A percentile compares a stretch with the other conserved stretches of the same genome.
Evolutionary conservation across 2,329 filamentous ascomycete genomes (phyloP).

Genomic region (Talaromyces funiculosus): DNA sequence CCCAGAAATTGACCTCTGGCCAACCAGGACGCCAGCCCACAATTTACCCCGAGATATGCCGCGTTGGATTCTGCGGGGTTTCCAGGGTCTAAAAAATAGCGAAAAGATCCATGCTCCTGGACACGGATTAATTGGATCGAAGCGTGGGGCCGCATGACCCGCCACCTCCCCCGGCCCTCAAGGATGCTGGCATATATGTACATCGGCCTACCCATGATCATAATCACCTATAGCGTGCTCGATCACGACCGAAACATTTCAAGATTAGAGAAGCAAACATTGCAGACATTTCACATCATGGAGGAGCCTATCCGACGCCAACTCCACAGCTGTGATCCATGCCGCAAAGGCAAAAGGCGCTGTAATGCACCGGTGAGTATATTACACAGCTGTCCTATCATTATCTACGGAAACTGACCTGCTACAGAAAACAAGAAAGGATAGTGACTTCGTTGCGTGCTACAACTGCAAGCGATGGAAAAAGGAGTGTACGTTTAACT

Average conservation of each 20-base stretch:
- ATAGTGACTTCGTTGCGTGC: conserved; percentile 24
- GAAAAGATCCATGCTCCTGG: background rate
- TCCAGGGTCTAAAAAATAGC: too few relatives aligned
- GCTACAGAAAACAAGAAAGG: conserved; percentile 16
- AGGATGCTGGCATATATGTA: too few relatives aligned
- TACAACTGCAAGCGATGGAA: conserved; percentile 42
- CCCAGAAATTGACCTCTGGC: background rate
- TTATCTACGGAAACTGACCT: background rate
- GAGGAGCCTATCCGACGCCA: conserved; percentile 1
- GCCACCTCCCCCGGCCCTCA: background rate
- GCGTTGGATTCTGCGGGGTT: background rate
- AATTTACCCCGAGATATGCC: background rate
- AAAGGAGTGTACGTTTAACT: conserved; percentile 43
- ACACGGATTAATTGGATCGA: background rate
- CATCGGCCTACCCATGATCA: too few relatives aligned
- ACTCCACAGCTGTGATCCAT: conserved; percentile 9
- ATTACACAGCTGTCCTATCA: background rate
- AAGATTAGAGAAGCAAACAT: background rate
- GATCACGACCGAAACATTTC: too few relatives aligned
- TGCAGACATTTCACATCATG: background rate
- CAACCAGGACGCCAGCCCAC: background rate
- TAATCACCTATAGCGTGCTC: too few relatives aligned
- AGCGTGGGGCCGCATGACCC: background rate
- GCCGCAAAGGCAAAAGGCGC: conserved; percentile 7
- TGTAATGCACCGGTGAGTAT: conserved; percentile 6